phyloP scores from a whole-genome alignment of 2,329 filamentous ascomycete species.

The Lachnellula hyalina region DNA sequence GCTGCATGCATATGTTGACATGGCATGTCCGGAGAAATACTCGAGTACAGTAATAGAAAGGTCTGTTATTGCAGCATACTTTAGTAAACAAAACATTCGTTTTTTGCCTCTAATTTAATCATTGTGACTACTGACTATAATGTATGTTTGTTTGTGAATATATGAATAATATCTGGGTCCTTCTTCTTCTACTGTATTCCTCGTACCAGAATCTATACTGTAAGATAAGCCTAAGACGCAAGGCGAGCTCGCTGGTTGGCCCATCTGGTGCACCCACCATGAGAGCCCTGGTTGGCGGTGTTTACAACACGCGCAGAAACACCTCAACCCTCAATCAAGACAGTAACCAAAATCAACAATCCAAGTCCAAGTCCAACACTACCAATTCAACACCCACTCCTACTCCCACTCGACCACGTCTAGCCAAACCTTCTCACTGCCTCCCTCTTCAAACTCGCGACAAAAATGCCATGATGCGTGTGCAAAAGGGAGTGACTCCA shows the following conservation, averaged over 20 bases:
- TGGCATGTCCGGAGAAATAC: slow-evolving; percentile 7
- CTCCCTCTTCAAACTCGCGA: slow-evolving; percentile 25
- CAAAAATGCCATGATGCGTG: slow-evolving; percentile 43
- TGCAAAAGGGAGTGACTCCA: slow-evolving; percentile 23
- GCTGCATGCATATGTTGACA: slow-evolving; percentile 6
- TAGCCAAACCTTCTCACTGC: slow-evolving; percentile 19
- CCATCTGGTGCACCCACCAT: slow-evolving; percentile 4
- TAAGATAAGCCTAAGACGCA: neutral
- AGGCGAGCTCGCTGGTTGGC: slow-evolving; percentile 1
- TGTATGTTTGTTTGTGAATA: neutral
- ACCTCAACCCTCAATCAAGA: slow-evolving; percentile 6
- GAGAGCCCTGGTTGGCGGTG: slow-evolving; percentile 9
- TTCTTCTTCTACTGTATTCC: no score
- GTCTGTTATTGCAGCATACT: neutral
- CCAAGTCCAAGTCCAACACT: neutral
- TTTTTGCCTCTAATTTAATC: neutral
- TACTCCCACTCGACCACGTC: slow-evolving; percentile 13
- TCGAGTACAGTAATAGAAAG: slow-evolving; percentile 6
- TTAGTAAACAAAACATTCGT: slow-evolving; percentile 5
- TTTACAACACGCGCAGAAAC: slow-evolving; percentile 3
- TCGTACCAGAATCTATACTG: no score
- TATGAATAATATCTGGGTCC: no score
- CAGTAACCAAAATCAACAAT: slow-evolving; percentile 8
- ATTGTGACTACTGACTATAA: neutral
- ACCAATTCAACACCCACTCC: slow-evolving; percentile 12